Evolutionary conservation across 371 early-diverging fungal genomes (phyloP), one percentile per base, ranked within the genome.

Genomic region (Choanephora cucurbitarum): DNA sequence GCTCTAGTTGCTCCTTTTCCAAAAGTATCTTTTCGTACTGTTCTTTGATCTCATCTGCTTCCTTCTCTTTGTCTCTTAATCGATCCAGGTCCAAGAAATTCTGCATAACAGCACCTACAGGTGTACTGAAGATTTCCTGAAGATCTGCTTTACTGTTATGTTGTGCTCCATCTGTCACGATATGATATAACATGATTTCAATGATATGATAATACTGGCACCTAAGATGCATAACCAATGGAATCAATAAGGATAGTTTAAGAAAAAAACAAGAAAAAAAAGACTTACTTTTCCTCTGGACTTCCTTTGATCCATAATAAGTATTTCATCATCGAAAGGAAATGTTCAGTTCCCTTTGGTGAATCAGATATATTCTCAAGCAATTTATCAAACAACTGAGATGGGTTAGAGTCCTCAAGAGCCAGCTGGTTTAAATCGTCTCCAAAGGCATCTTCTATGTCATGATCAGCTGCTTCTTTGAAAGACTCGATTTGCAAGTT

Each of bases 201-300:
- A 93, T 84, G 57, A 93, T 73, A 45, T 88, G 92, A 55, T 86
- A 87, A 61, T 89, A 93, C 24, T 85, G 73, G 19, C 62, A 80
- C 64, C 72, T 79, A 61, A 33, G 2, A 23, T 23, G n/a, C n/a
- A 49, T 42, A 11, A 33, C 15, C 52, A 37, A 15, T n/a, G n/a
- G 17, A 13, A 44, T 33, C 3, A 32, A 24, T 44, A n/a, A n/a
- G 24, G 24, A 13, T 21, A 42, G 41, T 2, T 37, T 37, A 11
- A 13, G 22, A 33, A 10, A 31, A 3, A 17, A 18, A 45, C 4
- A 22, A 18, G 34, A 22, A 57, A n/a, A 40, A 18, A 44, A 3
- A 40, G 5, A 42, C 42, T 41, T 73, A 80, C 73, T 73, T 78
- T 47, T 79, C 67, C 14, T 78, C 81, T 2, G 78, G 70, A 22